Conservation (phyloP, 352 stramenopile genomes). For the Phytopythium delawarense region DNA sequence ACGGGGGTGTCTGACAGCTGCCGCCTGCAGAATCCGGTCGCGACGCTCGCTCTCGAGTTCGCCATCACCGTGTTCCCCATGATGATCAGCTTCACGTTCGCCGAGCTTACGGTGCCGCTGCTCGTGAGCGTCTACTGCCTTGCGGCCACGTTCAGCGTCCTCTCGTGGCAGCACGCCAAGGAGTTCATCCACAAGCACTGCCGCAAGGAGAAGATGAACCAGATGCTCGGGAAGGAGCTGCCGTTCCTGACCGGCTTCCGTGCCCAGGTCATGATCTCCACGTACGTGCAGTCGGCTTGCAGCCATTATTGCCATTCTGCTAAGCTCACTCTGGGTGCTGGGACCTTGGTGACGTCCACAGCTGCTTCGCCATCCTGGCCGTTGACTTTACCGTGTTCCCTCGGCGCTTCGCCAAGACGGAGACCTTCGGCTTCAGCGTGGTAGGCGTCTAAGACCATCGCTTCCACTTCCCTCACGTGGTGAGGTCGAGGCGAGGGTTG, state of each 20-base stretch:
- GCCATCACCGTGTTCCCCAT: conserved; percentile 58
- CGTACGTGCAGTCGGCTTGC: conserved; percentile 28
- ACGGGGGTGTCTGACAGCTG: background rate
- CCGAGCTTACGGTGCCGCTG: conserved; percentile 54
- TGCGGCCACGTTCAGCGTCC: conserved; percentile 37
- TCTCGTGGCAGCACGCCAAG: conserved; percentile 75
- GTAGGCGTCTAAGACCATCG: conserved; percentile 23
- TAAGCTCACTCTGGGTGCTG: background rate
- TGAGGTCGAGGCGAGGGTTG: background rate
- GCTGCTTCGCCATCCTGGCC: conserved; percentile 93
- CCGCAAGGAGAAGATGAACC: conserved; percentile 80
- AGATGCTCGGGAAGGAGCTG: conserved; percentile 66
- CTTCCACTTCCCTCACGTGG: background rate
- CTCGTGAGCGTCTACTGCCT: conserved; percentile 53
- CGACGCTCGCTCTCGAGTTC: conserved; percentile 70
- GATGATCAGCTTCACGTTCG: conserved; percentile 68
- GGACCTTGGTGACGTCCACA: conserved; percentile 10
- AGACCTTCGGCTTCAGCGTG: conserved; percentile 94
- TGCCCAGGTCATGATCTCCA: conserved; percentile 79
- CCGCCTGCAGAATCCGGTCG: conserved; percentile 33
- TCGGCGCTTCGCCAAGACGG: conserved; percentile 93
- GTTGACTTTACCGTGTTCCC: conserved; percentile 98
- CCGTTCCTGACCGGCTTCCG: conserved; percentile 78
- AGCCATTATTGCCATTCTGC: too few relatives aligned
- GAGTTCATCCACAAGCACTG: conserved; percentile 72